Evolutionary conservation across 805 yeast genomes (phyloP), one percentile per base, ranked within the genome.

Genomic region (Wickerhamiella australiensis): DNA sequence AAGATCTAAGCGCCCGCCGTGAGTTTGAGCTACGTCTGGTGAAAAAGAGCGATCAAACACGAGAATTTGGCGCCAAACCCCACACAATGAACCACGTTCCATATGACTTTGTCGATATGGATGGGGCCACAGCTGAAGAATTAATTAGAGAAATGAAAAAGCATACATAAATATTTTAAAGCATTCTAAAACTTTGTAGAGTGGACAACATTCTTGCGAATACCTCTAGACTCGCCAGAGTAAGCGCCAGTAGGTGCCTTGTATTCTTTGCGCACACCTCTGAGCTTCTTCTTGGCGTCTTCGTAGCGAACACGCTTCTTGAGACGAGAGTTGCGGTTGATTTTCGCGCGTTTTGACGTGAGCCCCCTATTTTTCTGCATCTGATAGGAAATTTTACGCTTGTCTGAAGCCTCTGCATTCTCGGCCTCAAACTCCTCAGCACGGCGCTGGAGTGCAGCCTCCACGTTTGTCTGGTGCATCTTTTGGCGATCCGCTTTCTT

Each of bases 261-360:
- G 72, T 82, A 87, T n/a, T 87, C 96, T 49, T 85, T 85, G 66
- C 95, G 82, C 56, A 85, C 82, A 49, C 95, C 83, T 62, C 80
- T 80, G 67, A 92, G 81, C 66, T 86, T 86, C 85, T 86, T 90
- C 71, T 86, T 80, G 25, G 98, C 98, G 65, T 77, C 75, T 56
- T 86, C 97, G 71, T 84, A 92, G 78, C 85, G 85, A 79, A 80
- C 85, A 75, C 98, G 83, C 94, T 90, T 92, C 76, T 92, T 92
- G 60, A 92, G 97, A 70, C 98, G 82, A 40, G 97, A 78, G 65
- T 92, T 92, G 68, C 96, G 78, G 72, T 84, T 79, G 56, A 85
- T 96, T 75, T 92, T 92, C 73, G 85, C 83, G 65, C 95, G 77
- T 66, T 81, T 83, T 17, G 94, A 90, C 1, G 96, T 88, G 55